Evolutionary conservation across 1,139 yeast species (phyloP), one percentile per base, ranked within the genome.

Genomic region (Entelexis sorbosivorans): DNA sequence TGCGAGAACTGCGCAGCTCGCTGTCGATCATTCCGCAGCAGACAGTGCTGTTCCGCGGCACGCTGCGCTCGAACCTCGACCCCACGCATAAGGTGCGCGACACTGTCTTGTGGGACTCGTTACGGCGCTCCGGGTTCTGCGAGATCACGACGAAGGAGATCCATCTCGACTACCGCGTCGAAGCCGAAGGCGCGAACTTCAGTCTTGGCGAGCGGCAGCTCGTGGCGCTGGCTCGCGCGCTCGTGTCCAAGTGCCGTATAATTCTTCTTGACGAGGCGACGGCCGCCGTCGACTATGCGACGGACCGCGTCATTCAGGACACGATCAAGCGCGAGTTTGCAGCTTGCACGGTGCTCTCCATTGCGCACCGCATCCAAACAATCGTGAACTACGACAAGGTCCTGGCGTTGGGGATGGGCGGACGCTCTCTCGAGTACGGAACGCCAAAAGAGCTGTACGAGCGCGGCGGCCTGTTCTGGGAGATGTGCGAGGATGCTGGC

Each of bases 261-360:
- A 68, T 84, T 58, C 77, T 84, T 54, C 66, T 84, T 56, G 94
- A 84, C 64, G 94, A 84, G 64, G 93, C 94, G 16, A 84, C 94
- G 0, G 82, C 93, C 0, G 78, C 84, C 9, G 89, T 84, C 38
- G 94, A 84, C 64, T 81, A 79, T 61, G 83, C 78, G 57, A 82
- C 93, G 0, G 93, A 84, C 65, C 71, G 76, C 43, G 75, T 75
- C 62, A 81, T 85, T 58, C 93, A 84, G 65, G 60, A 67, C 5
- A 79, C 85, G 29, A 81, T 83, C 56, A 70, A 73, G 10, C 68
- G 66, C 10, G 87, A 81, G 62, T 83, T 83, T 62, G 62, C 69
- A 10, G 66, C 76, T 47, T 79, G 87, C 64, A 83, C 93, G 0
- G 78, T 82, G 48, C 68, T 84, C 60, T 81, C 88, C 62, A 82